Base-by-base conservation (phyloP, 129 eudicot species). In the Tagetes patula region DNA sequence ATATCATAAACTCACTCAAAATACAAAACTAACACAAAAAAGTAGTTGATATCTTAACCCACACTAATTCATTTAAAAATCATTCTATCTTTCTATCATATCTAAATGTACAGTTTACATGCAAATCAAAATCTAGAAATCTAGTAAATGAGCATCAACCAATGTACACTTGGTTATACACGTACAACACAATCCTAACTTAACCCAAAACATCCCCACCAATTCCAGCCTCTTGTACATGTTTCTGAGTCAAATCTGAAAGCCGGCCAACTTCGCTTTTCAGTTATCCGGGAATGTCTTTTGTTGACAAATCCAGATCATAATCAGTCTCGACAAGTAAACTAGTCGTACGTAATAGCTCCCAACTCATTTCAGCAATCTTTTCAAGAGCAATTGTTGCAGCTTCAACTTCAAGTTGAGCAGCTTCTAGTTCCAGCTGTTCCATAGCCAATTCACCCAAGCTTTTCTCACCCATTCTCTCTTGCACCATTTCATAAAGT, bases 331-430 rank as follows among this genome's bases (percentile, higher is more conserved):
- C 81, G 20, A 82, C 67, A 76, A 79, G 80, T 74, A 80, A 68
- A 80, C 82, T 79, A 75, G 93, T 86, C 43, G 84, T 76, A 65
- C 69, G 70, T 32, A 90, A 59, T 80, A 90, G 96, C 67, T 84
- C 85, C 41, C 87, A 49, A 72, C 96, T 87, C 90, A 94, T 81
- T 55, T 88, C 93, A 20, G 86, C 71, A 31, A 90, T 82, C 49
- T 84, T 90, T 7, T 82, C 82, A 2, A 94, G 85, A 14, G 96
- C 93, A 67, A 61, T 84, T 0, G 91, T 88, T 67, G 96, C 98
- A 58, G 96, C 96, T 77, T 90, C 93, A 59, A 86, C 84, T 81
- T 94, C 92, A 55, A 94, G 81, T 75, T 86, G 87, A 72, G 96
- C 96, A 62, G 90, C 98, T 79, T 90, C 98, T 62, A 93, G 30